Conservation (phyloP, 1,139 yeast genomes). For the Arxiozyma heterogenica region DNA sequence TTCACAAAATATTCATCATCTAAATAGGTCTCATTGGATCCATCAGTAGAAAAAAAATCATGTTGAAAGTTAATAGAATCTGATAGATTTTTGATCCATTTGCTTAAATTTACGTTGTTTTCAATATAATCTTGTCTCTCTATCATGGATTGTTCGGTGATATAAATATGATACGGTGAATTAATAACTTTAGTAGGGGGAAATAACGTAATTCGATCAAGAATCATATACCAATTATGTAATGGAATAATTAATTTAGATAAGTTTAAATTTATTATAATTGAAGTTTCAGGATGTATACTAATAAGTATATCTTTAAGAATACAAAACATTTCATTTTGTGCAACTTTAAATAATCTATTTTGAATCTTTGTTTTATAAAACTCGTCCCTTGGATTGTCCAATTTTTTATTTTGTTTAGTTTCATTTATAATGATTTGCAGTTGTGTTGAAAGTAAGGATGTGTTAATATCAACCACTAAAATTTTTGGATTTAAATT, state of each 20-base stretch:
- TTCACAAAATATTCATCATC: constrained; percentile 11
- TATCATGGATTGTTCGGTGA: constrained; percentile 6
- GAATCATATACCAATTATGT: constrained; percentile 11
- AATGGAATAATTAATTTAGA: constrained; percentile 8
- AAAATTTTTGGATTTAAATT: background rate
- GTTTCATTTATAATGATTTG: background rate
- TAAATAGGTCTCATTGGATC: constrained; percentile 2
- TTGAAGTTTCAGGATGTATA: background rate
- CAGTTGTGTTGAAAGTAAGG: background rate
- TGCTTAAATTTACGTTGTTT: constrained; percentile 3
- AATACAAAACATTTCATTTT: background rate
- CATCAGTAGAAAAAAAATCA: constrained; percentile 3
- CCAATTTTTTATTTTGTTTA: background rate
- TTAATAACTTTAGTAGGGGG: background rate
- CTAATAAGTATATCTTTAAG: background rate
- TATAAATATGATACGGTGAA: constrained; percentile 2
- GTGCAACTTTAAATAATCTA: background rate
- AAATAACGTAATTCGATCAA: background rate
- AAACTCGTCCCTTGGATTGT: background rate
- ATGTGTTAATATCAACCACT: constrained; percentile 7
- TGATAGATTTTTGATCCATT: background rate
- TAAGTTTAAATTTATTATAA: constrained; percentile 7
- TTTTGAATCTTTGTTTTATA: background rate
- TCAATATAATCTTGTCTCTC: constrained; percentile 10
- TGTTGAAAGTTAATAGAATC: background rate